Evolutionary conservation across 345 rosid species (phyloP).

Genomic region (Eucalyptus sideroxylon): DNA sequence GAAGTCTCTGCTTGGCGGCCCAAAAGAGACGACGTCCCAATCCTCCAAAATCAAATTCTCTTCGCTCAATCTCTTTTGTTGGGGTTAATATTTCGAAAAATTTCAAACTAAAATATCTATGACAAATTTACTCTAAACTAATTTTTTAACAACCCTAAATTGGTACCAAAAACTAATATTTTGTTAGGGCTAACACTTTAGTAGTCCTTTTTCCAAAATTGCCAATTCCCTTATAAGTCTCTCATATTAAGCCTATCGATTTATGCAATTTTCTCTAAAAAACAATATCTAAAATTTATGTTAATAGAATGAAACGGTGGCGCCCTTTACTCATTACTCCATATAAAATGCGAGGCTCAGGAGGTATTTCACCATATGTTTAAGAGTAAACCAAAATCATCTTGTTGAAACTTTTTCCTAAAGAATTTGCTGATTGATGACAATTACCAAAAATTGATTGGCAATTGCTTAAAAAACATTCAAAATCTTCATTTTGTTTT

Average conservation of each 20-base stretch:
- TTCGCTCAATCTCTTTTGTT: too few relatives aligned
- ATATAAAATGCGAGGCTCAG: background rate
- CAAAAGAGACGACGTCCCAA: too few relatives aligned
- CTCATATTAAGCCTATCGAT: background rate
- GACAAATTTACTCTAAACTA: too few relatives aligned
- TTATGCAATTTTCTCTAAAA: background rate
- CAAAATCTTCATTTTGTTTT: too few relatives aligned
- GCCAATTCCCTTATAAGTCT: background rate
- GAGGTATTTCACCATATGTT: background rate
- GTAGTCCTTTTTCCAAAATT: background rate
- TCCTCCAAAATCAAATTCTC: too few relatives aligned
- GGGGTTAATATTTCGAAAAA: too few relatives aligned
- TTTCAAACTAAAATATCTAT: too few relatives aligned
- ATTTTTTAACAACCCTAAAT: too few relatives aligned
- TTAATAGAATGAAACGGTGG: background rate
- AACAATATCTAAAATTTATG: background rate
- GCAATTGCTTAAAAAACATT: background rate
- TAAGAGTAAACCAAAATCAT: background rate
- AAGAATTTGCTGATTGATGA: background rate
- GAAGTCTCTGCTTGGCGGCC: background rate
- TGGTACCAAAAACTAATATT: too few relatives aligned
- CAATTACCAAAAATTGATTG: background rate
- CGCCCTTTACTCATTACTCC: background rate
- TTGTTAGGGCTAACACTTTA: too few relatives aligned
- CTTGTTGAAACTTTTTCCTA: background rate